Base-by-base conservation (phyloP, 2,329 filamentous ascomycete genomes). In the Bipolaris cookei region DNA sequence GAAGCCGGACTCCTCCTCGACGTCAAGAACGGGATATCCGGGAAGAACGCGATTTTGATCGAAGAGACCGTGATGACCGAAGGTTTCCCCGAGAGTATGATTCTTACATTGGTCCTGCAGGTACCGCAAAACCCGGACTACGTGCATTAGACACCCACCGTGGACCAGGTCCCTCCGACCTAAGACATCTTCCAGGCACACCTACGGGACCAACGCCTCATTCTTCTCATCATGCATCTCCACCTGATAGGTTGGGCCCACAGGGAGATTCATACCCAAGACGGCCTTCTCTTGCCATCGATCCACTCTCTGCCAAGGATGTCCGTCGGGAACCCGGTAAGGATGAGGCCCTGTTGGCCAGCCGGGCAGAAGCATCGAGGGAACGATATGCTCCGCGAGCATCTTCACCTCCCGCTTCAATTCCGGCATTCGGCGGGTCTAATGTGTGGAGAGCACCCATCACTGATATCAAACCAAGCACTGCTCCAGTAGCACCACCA, bases 1-100 rank as follows among this genome's bases (percentile, higher is more conserved):
- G 89, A 67, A 88, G 86, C 66, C 83, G 88, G 61, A 89, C 88
- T 61, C 86, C 88, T 68, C 85, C 86, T 13, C 48, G 73, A 54
- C 71, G 79, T 30, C 75, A 79, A 55, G 88, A 88, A 41, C 81
- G 79, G 57, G 80, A 82, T 45, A 45, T 65, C 18, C 67, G 75
- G 39, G 75, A 77, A 43, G 75, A 71, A 59, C 76, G 67, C 62
- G 79, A 73, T 51, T 78, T 75, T 28, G 75, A 77, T 30, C 67
- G 74, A 21, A 68, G 76, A 43, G 73, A 78, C 10, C 72, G 76
- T 21, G 72, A 78, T 21, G 79, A 81, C 18, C 73, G 79, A 4
- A 71, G 79, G 52, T 80, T 78, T 34, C 74, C 78, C 35, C 74
- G 79, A 25, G 80, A 82, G 13, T 79, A 80, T 49, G 80, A 81